A percentile compares a stretch with the other conserved stretches of the same genome.
Evolutionary conservation across 1,284 basidiomycete species (phyloP).

Genomic region (Agaricales sp.): DNA sequence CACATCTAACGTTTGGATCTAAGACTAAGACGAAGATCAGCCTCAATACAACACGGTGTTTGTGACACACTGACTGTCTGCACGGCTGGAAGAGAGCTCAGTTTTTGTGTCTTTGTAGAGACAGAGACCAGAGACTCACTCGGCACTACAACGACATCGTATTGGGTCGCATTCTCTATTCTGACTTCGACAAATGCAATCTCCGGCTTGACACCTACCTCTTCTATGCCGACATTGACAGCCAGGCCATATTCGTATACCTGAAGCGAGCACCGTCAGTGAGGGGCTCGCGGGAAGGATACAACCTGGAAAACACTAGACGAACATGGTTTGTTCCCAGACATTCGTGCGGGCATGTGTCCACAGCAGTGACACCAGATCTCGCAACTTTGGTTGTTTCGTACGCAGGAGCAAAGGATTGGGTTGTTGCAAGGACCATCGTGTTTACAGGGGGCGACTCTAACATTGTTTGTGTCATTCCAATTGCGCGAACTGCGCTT

Average conservation of each 20-base stretch:
- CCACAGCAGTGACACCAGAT: background rate
- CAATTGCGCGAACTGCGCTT: background rate
- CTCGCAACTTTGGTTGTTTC: background rate
- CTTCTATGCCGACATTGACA: background rate
- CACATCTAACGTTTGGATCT: too few relatives aligned
- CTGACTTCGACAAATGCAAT: too few relatives aligned
- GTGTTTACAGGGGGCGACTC: background rate
- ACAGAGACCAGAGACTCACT: too few relatives aligned
- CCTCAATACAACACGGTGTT: too few relatives aligned
- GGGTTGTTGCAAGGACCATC: background rate
- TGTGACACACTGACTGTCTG: too few relatives aligned
- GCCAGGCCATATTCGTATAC: conserved; percentile 12
- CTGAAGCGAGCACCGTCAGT: conserved; percentile 14
- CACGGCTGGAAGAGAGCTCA: too few relatives aligned
- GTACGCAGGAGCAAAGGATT: background rate
- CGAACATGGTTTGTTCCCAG: background rate
- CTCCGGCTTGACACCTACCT: too few relatives aligned
- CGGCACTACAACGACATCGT: too few relatives aligned
- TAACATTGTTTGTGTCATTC: background rate
- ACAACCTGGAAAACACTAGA: background rate
- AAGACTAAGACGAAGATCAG: too few relatives aligned
- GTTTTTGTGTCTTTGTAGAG: too few relatives aligned
- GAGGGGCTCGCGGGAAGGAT: too few relatives aligned
- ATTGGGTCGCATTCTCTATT: too few relatives aligned
- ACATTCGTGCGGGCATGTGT: background rate